Base-by-base conservation (phyloP, 2,329 filamentous ascomycete species). In the Trichoderma citrinoviride region DNA sequence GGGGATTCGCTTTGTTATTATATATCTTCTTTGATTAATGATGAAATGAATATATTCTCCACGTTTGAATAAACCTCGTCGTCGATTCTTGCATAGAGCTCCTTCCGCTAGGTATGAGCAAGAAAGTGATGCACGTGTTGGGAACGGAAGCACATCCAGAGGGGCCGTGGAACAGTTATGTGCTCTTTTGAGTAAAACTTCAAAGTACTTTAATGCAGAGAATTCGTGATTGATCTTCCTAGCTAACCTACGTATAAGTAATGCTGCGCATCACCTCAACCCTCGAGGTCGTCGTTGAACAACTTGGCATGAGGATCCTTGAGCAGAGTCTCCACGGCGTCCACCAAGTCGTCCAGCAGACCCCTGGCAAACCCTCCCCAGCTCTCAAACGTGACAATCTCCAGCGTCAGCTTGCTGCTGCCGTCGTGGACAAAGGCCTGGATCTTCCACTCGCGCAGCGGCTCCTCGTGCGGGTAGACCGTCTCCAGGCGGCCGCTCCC, bases 371-470 rank as follows among this genome's bases (percentile, higher is more conserved):
- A 81, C 0, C 73, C 76, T 12, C 76, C 77, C 83, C 85, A 87
- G 54, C 80, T 82, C 71, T 84, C 77, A 68, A 86, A 83, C 2
- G 85, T 87, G 21, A 88, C 84, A 71, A 88, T 80, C 77, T 87
- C 86, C 58, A 88, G 75, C 54, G 80, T 82, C 72, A 84, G 73
- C 71, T 73, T 76, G 66, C 82, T 83, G 5, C 80, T 83, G 56
- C 76, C 79, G 21, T 60, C 57, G 7, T 64, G 64, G 33, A 82
- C 80, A 75, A 83, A 90, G 23, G 80, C 85, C 78, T 89, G 85
- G 44, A 87, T 80, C 78, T 88, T 87, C 78, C 85, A 87, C 71
- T 82, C 82, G 19, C 79, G 74, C 47, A 85, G 73, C 43, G 83
- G 83, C 68, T 87, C 84, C 37, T 82, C 78, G 69, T 86, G 82